Base-by-base conservation (phyloP, 2,329 filamentous ascomycete species). In the Hymenoscyphus linearis region DNA sequence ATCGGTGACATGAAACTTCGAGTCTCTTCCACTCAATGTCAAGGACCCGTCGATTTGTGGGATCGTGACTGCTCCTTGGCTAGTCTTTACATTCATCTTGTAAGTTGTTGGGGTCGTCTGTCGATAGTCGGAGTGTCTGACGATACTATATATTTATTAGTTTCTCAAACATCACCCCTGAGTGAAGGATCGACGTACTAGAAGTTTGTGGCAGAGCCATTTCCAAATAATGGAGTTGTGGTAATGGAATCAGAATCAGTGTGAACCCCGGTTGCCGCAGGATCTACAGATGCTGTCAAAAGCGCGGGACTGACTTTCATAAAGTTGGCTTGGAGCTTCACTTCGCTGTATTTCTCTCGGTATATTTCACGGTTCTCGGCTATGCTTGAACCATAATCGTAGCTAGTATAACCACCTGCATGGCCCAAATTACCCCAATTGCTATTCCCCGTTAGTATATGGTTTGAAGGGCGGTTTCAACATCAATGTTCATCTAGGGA, bases 361-460 rank as follows among this genome's bases (percentile, higher is more conserved):
- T 80, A 76, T 2, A 93, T 77, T 1, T 81, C 81, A 26, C 90
- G 81, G 50, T 89, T 85, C 70, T 95, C 90, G 1, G 81, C 80
- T 58, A 93, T 90, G 6, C 80, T 77, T 4, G 85, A 79, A 4
- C 82, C 80, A 57, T 84, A 84, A 62, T 84, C 82, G 55, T 84
- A 83, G 0, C 79, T 82, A 0, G 82, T 85, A 63, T 86, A 86
- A 2, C 81, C 85, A 12, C 85, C 86, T 10, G 85, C 12, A 66
- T 91, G 84, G 0, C 89, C 88, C 4, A 91, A 74, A 64, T 91
- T 93, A 0, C 90, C 90, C 90, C 90, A 93, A 71, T 93, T 95
- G 0, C 57, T 62, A 31, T 4, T 22, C 12, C 4, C 3, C 25
- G 44, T 50, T 22, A 50, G 44, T 26, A 25, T 25, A 13, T 25